Evolutionary conservation across 2,329 filamentous ascomycete genomes (phyloP).

Genomic region (Tolypocladium tropicale): DNA sequence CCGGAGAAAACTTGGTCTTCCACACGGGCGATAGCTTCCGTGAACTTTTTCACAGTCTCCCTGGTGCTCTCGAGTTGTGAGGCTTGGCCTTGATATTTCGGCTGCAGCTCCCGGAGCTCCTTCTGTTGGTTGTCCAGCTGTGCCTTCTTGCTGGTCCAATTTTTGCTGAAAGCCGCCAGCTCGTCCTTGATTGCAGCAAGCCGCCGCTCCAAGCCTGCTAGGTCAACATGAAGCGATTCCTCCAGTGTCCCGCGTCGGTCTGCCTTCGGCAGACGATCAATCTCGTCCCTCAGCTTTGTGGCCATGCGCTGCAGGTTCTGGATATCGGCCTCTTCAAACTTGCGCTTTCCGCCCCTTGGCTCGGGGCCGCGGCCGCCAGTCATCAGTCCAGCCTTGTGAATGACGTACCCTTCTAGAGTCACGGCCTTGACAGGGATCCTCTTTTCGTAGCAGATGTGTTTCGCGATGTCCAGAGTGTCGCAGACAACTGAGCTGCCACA

Average conservation of each 20-base stretch:
- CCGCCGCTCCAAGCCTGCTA: conserved; percentile 70
- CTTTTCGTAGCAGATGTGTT: conserved; percentile 77
- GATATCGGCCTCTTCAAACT: conserved; percentile 84
- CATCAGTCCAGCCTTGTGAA: conserved; percentile 94
- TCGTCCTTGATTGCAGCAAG: conserved; percentile 65
- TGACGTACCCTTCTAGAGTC: conserved; percentile 88
- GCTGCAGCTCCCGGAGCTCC: conserved; percentile 65
- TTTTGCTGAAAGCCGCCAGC: conserved; percentile 66
- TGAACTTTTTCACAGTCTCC: conserved; percentile 40
- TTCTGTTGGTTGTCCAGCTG: conserved; percentile 64
- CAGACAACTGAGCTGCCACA: conserved; percentile 94
- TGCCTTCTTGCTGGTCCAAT: conserved; percentile 73
- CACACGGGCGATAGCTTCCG: conserved; percentile 60
- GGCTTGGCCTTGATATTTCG: conserved; percentile 66
- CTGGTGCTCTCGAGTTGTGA: conserved; percentile 52
- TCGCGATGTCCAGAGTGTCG: conserved; percentile 76
- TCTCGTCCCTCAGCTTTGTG: conserved; percentile 65
- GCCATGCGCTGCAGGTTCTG: conserved; percentile 71
- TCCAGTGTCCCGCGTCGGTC: conserved; percentile 69
- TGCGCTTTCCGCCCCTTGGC: conserved; percentile 62
- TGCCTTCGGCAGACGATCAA: conserved; percentile 68
- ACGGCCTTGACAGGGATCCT: conserved; percentile 88
- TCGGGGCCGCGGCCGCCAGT: conserved; percentile 81
- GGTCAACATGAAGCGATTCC: conserved; percentile 68
- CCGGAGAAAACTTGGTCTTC: conserved; percentile 79